Percentiles rank a stretch among this genome's conserved stretches.
These are phyloP conservation scores for Leccinum longicurvipes DNA, from an alignment of 768 basidiomycete genomes.

Conservation along the genomic window DNA sequence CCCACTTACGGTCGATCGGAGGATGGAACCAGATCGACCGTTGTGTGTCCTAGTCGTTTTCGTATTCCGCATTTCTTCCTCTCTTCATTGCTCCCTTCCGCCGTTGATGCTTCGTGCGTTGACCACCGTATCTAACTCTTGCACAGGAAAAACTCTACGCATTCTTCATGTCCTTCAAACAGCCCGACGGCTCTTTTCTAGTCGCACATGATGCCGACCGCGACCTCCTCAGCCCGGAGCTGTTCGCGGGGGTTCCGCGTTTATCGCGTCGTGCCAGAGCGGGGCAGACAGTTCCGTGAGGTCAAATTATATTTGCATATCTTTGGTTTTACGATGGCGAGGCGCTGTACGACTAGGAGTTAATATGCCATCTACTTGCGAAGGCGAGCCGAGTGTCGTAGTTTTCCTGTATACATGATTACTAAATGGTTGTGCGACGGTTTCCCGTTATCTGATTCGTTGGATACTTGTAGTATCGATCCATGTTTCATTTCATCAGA, in stretches of 20 bases:
- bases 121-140: too few species aligned
- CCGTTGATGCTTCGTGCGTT: too few species aligned
- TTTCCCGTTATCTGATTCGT: too few species aligned
- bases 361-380: too few species aligned
- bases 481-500: too few species aligned
- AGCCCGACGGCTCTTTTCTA: slow-evolving; percentile 88
- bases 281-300: slow-evolving; percentile 45
- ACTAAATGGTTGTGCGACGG: background rate
- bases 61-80: too few species aligned
- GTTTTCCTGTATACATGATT: too few species aligned
- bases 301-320: background rate
- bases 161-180: slow-evolving; percentile 91
- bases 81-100: too few species aligned
- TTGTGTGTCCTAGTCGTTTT: slow-evolving; percentile 35
- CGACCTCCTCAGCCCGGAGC: slow-evolving; percentile 84
- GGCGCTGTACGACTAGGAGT: background rate
- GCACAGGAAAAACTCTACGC: slow-evolving; percentile 66
- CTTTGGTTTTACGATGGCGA: background rate
- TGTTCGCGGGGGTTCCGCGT: slow-evolving; percentile 71
- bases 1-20: slow-evolving; percentile 88
- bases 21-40: slow-evolving; percentile 89
- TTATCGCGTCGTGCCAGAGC: slow-evolving; percentile 90
- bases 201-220: slow-evolving; percentile 86
- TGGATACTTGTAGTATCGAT: too few species aligned
- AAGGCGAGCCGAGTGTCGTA: background rate